A percentile compares a stretch with the other conserved stretches of the same genome.
Evolutionary conservation across 1,284 basidiomycete genomes (phyloP).

Genomic region (Thelephora terrestris): DNA sequence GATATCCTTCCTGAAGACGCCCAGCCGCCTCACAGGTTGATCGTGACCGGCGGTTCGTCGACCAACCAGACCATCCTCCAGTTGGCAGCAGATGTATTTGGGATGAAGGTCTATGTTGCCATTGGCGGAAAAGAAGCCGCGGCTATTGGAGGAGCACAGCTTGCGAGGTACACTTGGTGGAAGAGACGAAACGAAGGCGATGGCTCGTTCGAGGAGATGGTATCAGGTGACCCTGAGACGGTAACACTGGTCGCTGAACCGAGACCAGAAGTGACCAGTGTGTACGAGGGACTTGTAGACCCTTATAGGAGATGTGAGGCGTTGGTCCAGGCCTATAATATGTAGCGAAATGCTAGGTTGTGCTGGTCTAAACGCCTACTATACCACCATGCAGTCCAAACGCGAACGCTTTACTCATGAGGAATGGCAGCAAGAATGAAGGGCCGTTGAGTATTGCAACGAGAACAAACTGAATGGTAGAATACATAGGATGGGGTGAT

Average conservation of each 20-base stretch:
- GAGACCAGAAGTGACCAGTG: constrained; percentile 20
- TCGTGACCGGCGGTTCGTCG: constrained; percentile 76
- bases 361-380: no score
- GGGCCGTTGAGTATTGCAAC: no score
- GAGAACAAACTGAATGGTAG: no score
- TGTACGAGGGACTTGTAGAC: constrained; percentile 25
- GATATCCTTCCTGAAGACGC: constrained; percentile 56
- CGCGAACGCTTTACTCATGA: no score
- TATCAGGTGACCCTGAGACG: constrained; percentile 31
- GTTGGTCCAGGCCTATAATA: constrained; percentile 25
- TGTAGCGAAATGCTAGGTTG: constrained; percentile 10
- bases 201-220: constrained; percentile 60
- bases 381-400: no score
- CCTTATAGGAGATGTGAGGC: constrained; percentile 31
- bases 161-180: constrained; percentile 68
- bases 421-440: no score
- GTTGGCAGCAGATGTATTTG: constrained; percentile 71
- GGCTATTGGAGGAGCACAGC: constrained; percentile 58
- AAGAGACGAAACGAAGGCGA: constrained; percentile 29
- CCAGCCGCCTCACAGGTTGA: constrained; percentile 54
- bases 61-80: constrained; percentile 68
- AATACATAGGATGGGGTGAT: constrained; percentile 15
- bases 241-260: constrained; percentile 53
- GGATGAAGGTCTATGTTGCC: constrained; percentile 61
- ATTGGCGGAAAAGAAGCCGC: constrained; percentile 48